Evolutionary conservation across 352 stramenopile species (phyloP).

Genomic region (Pythium grandisporangium): DNA sequence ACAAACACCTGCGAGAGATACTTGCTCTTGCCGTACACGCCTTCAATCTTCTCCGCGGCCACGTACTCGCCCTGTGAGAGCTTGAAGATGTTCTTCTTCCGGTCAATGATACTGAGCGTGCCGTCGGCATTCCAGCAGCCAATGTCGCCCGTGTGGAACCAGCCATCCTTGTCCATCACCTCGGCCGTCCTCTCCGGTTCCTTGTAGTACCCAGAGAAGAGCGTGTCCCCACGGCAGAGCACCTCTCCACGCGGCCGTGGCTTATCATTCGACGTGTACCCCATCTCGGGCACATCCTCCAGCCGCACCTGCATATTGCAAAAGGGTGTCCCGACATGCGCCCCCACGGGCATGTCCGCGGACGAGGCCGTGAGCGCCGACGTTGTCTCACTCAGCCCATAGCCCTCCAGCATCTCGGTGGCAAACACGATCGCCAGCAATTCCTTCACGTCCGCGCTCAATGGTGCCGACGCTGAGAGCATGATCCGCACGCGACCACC

Average conservation of each 20-base stretch:
- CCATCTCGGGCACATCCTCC: conserved; percentile 93
- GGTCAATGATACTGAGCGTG: conserved; percentile 78
- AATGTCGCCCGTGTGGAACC: conserved; percentile 94
- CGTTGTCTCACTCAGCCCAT: conserved; percentile 91
- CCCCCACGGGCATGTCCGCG: conserved; percentile 26
- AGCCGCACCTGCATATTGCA: conserved; percentile 84
- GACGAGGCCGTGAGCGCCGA: conserved; percentile 70
- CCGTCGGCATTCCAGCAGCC: conserved; percentile 88
- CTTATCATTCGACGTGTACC: conserved; percentile 78
- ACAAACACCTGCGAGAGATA: conserved; percentile 92
- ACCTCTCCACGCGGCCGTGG: conserved; percentile 38
- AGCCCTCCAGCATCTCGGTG: conserved; percentile 86
- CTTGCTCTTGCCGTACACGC: conserved; percentile 80
- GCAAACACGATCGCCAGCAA: conserved; percentile 91
- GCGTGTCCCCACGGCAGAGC: conserved; percentile 42
- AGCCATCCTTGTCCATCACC: conserved; percentile 85
- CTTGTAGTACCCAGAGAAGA: conserved; percentile 91
- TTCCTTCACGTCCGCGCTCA: conserved; percentile 86
- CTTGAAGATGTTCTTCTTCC: conserved; percentile 91
- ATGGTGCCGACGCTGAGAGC: conserved; percentile 87
- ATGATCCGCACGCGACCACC: conserved; percentile 84
- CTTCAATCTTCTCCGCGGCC: conserved; percentile 94
- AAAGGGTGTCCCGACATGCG: conserved; percentile 87
- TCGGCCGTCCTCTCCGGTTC: conserved; percentile 84
- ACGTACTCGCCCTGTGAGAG: conserved; percentile 91